These are phyloP conservation scores for Cladophialophora yegresii DNA, from an alignment of 2,329 filamentous ascomycete genomes.

Conservation along the genomic window DNA sequence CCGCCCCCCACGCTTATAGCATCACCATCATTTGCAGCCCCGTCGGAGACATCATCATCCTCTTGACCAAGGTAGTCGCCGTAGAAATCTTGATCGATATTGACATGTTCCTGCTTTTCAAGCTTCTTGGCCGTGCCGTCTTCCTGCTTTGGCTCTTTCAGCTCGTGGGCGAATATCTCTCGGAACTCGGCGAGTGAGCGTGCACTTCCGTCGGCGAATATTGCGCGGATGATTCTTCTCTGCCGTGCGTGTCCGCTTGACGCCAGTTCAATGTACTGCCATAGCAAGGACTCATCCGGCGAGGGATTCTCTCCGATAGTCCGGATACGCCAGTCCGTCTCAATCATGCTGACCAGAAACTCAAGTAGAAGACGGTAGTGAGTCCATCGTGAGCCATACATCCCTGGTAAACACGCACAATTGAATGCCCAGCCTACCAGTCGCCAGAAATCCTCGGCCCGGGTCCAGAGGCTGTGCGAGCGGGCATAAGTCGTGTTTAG, in stretches of 20 bases:
- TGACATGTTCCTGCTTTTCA: conserved; percentile 45
- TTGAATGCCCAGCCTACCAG: conserved; percentile 91
- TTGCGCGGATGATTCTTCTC: conserved; percentile 49
- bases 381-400: conserved; percentile 65
- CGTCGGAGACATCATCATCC: conserved; percentile 42
- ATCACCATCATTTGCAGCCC: conserved; percentile 22
- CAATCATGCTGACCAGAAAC: conserved; percentile 59
- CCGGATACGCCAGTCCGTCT: conserved; percentile 47
- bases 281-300: conserved; percentile 47
- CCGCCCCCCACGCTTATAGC: conserved; percentile 11
- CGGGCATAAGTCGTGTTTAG: conserved; percentile 64
- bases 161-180: conserved; percentile 49
- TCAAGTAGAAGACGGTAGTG: conserved; percentile 80
- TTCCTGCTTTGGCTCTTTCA: conserved; percentile 41
- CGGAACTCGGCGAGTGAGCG: conserved; percentile 47
- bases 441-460: conserved; percentile 86
- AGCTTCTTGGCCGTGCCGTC: conserved; percentile 44
- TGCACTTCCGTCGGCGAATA: conserved; percentile 50
- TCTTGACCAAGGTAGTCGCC: conserved; percentile 49
- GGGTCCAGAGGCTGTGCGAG: conserved; percentile 67
- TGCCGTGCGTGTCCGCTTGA: conserved; percentile 41
- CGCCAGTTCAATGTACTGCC: conserved; percentile 45
- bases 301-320: conserved; percentile 23
- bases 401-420: conserved; percentile 67
- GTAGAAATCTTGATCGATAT: conserved; percentile 50